Evolutionary conservation across 2,329 filamentous ascomycete species (phyloP).

Genomic region (Stenocarpella maydis): DNA sequence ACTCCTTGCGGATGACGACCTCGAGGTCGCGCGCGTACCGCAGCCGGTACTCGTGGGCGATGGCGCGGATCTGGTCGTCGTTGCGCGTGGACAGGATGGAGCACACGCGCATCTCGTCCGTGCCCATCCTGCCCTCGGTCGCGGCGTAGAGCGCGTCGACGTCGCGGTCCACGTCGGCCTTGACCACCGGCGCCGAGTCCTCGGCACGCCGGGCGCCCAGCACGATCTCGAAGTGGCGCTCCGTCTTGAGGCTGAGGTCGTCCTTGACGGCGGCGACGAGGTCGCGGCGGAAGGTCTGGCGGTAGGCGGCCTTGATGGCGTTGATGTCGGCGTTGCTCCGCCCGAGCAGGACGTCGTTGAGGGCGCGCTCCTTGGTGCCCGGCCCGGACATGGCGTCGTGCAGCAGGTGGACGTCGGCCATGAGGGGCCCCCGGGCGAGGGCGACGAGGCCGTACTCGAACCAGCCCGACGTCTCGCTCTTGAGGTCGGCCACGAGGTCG

Average conservation of each 20-base stretch:
- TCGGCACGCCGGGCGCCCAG: conserved; percentile 78
- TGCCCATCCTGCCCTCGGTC: conserved; percentile 76
- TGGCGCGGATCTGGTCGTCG: conserved; percentile 84
- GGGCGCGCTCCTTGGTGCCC: conserved; percentile 85
- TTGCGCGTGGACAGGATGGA: conserved; percentile 78
- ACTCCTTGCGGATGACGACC: conserved; percentile 78
- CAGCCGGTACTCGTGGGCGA: conserved; percentile 76
- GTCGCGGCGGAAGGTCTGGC: conserved; percentile 68
- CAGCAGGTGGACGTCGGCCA: conserved; percentile 76
- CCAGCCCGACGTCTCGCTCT: conserved; percentile 78
- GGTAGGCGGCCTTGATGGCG: conserved; percentile 84
- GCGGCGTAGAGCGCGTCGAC: conserved; percentile 80
- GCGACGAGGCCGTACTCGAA: conserved; percentile 79
- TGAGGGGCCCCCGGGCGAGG: conserved; percentile 79
- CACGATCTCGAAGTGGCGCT: conserved; percentile 85
- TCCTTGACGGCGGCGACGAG: conserved; percentile 77
- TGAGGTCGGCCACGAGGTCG: conserved; percentile 77
- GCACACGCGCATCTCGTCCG: conserved; percentile 80
- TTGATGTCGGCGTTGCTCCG: conserved; percentile 87
- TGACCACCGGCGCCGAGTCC: conserved; percentile 77
- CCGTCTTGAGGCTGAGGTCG: conserved; percentile 87
- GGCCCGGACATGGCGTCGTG: conserved; percentile 77
- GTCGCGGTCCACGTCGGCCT: conserved; percentile 77
- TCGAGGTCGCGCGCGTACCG: conserved; percentile 77
- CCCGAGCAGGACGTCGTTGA: conserved; percentile 86